Percentiles rank a stretch among this genome's conserved stretches.
These are phyloP conservation scores for Juglanconis juglandina DNA, from an alignment of 2,329 filamentous ascomycete genomes.

Conservation along the genomic window DNA sequence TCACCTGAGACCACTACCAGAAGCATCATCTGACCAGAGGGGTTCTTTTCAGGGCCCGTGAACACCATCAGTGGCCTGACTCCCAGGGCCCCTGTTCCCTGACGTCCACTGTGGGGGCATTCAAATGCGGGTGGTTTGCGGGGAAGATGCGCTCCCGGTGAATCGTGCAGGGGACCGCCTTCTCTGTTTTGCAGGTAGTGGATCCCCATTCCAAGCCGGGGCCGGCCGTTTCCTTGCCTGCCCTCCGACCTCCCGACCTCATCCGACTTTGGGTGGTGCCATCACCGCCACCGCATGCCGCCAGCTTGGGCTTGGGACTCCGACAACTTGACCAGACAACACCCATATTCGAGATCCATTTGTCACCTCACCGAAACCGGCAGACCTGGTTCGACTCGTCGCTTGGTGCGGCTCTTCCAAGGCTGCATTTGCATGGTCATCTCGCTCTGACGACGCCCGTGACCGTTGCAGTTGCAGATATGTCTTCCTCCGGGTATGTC, in stretches of 20 bases:
- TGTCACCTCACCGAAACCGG: conserved; percentile 10
- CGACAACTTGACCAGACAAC: neutral
- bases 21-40: conserved; percentile 11
- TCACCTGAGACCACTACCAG: neutral
- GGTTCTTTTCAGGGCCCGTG: neutral
- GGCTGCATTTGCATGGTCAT: conserved; percentile 3
- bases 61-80: conserved; percentile 11
- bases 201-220: neutral
- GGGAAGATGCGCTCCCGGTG: conserved; percentile 2
- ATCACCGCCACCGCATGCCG: neutral
- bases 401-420: conserved; percentile 11
- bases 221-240: neutral
- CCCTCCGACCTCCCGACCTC: conserved; percentile 4
- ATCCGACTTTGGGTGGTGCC: conserved; percentile 5
- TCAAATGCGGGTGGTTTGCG: conserved; percentile 9
- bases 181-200: neutral
- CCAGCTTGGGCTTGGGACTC: neutral
- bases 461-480: neutral
- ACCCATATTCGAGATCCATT: conserved; percentile 12
- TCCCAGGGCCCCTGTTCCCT: conserved; percentile 2
- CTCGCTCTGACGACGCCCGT: neutral
- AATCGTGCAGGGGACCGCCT: neutral
- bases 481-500: conserved; percentile 18
- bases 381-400: conserved; percentile 4
- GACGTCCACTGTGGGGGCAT: neutral